Base-by-base conservation (phyloP, 257 asterid genomes). In the Solanum stenotomum region DNA sequence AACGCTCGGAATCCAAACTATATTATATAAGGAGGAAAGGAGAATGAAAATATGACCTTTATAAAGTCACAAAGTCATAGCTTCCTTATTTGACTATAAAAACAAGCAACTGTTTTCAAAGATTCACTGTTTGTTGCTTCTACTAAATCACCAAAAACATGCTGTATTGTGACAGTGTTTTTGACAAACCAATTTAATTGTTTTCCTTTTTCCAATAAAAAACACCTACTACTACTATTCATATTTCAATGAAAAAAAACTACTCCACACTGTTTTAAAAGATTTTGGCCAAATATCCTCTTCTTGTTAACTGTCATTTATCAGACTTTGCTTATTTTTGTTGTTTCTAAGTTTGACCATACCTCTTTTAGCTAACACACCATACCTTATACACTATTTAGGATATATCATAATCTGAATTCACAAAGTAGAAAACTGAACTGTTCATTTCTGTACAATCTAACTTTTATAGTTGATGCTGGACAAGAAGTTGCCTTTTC, bases 261-360 rank as follows among this genome's bases (percentile, higher is more conserved):
- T 25, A 44, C 25, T 25, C 38, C 1, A 25, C 38, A 49, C 86
- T 82, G 70, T 82, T 82, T 38, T 75, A 38, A 49, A 81, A 82
- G 86, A 82, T 82, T 72, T 82, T 49, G 86, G 86, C 85, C 33
- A 49, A 46, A 44, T 29, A 79, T 27, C 40, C 85, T 44, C 42
- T 29, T 78, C 35, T 27, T 20, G 40, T 79, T 44, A 79, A 79
- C 85, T 49, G 85, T 38, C 10, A 27, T 27, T 37, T 79, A 35
- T 46, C 85, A 42, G 67, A 31, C 22, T 29, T 82, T 49, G 70
- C 29, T 82, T 82, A 20, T 49, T 46, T 49, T 46, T 82, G 86
- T 49, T 77, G 61, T 40, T 40, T 40, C 61, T 38, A 40, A 5
- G 84, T 82, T 82, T 82, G 86, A 82, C 86, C 27, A 82, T 82